Percentiles rank a stretch among this genome's conserved stretches.
These are phyloP conservation scores for Bryoglossum gracile DNA, from an alignment of 495 filamentous ascomycete species.

Conservation along the genomic window DNA sequence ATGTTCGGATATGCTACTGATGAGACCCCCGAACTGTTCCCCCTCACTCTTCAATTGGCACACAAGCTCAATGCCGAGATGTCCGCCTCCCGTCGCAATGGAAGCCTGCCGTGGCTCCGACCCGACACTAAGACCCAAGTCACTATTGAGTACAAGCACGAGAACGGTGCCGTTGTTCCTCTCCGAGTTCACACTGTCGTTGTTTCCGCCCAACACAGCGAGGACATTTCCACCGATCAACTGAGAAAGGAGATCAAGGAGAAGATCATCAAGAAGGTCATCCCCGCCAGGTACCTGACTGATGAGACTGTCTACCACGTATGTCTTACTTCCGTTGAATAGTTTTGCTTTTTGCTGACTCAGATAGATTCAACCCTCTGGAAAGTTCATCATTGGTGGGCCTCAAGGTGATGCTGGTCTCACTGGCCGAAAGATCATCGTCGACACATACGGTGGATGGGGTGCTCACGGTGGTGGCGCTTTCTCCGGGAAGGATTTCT, in stretches of 20 bases:
- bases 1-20: conserved; percentile 99
- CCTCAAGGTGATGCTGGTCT: conserved; percentile 98
- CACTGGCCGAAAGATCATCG: conserved; percentile 99
- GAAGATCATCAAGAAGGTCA: conserved; percentile 93
- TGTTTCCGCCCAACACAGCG: conserved; percentile 89
- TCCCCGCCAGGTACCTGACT: conserved; percentile 86
- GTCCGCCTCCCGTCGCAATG: conserved; percentile 78
- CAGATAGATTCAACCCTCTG: conserved; percentile 84
- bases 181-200: conserved; percentile 93
- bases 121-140: conserved; percentile 99
- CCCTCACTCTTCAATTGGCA: conserved; percentile 83
- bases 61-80: conserved; percentile 95
- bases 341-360: conserved; percentile 5
- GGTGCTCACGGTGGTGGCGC: conserved; percentile 99
- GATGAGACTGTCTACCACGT: conserved; percentile 92
- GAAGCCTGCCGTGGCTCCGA: conserved; percentile 85
- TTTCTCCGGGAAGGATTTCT: conserved; percentile 99
- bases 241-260: conserved; percentile 91
- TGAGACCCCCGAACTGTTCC: conserved; percentile 95
- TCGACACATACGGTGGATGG: conserved; percentile 99
- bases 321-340: conserved; percentile 26
- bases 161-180: conserved; percentile 88
- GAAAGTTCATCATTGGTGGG: conserved; percentile 97
- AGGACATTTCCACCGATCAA: conserved; percentile 83
- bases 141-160: conserved; percentile 96